Percentiles rank a stretch among this genome's conserved stretches.
phyloP scores from a whole-genome alignment of 2,329 filamentous ascomycete species.

The Penicillium sp. region DNA sequence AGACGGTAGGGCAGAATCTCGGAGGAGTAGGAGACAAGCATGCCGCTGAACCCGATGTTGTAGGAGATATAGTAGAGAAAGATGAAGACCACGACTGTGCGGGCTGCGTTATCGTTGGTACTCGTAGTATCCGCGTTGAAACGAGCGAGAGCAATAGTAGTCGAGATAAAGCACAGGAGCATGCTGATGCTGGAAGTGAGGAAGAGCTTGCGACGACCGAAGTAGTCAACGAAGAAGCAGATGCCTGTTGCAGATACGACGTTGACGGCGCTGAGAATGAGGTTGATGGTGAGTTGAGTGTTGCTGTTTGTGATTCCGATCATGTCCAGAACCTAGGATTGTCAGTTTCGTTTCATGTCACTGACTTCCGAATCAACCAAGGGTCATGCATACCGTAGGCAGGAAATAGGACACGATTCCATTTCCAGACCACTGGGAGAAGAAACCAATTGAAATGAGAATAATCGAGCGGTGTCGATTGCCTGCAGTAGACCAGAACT shows the following conservation, averaged over 20 bases:
- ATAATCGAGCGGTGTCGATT: constrained; percentile 56
- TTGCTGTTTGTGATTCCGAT: constrained; percentile 19
- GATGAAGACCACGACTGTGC: constrained; percentile 8
- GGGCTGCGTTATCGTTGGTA: neutral
- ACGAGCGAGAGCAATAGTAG: constrained; percentile 12
- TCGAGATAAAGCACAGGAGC: constrained; percentile 9
- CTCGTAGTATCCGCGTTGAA: neutral
- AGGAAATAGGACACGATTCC: constrained; percentile 41
- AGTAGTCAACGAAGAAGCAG: constrained; percentile 16
- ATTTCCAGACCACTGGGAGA: constrained; percentile 59
- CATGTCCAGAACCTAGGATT: constrained; percentile 11
- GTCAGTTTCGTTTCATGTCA: neutral
- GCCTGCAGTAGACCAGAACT: constrained; percentile 34
- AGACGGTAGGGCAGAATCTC: constrained; percentile 53
- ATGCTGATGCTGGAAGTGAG: constrained; percentile 12
- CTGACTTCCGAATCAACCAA: too few relatives aligned
- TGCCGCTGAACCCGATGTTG: constrained; percentile 19
- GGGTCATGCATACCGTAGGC: constrained; percentile 30
- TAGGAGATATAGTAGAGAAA: constrained; percentile 16
- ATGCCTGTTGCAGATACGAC: constrained; percentile 18
- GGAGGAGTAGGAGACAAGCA: constrained; percentile 43
- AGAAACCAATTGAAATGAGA: constrained; percentile 53
- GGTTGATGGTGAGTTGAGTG: constrained; percentile 14
- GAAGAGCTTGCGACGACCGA: constrained; percentile 16
- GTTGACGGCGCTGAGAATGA: constrained; percentile 16